Evolutionary conservation across 1,284 basidiomycete species (phyloP).

Genomic region (Cryptococcus deneoformans): DNA sequence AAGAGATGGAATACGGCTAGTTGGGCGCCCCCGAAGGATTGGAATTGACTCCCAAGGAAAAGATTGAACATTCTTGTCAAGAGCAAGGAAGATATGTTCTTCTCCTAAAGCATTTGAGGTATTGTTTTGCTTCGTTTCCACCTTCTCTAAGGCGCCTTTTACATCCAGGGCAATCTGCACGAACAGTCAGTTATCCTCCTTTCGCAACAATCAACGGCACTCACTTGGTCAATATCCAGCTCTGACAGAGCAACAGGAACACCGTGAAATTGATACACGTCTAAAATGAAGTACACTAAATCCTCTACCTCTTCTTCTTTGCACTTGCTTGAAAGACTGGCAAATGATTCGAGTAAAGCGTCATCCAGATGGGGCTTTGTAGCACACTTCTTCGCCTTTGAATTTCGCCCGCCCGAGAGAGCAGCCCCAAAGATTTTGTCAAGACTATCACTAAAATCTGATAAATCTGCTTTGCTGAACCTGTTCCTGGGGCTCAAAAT

Average conservation of each 20-base stretch:
- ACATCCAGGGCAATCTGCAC: conserved; percentile 45
- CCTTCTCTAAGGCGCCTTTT: conserved; percentile 62
- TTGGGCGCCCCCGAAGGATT: conserved; percentile 72
- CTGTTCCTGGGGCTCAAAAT: conserved; percentile 62
- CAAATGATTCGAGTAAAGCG: conserved; percentile 76
- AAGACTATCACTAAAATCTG: conserved; percentile 61
- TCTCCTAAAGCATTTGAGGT: conserved; percentile 16
- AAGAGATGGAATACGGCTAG: conserved; percentile 86
- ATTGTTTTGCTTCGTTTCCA: conserved; percentile 48
- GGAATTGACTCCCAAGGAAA: conserved; percentile 98
- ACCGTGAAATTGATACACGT: conserved; percentile 90
- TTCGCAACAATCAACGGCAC: conserved; percentile 9
- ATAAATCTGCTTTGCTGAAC: conserved; percentile 54
- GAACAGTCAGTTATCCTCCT: background rate
- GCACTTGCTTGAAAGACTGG: conserved; percentile 73
- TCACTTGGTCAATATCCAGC: conserved; percentile 82
- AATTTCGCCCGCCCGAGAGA: conserved; percentile 54
- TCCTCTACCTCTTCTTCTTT: conserved; percentile 95
- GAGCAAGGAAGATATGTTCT: conserved; percentile 77
- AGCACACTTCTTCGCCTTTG: conserved; percentile 50
- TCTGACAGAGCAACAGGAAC: conserved; percentile 86
- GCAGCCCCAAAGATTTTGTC: conserved; percentile 71
- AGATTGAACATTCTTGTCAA: conserved; percentile 86
- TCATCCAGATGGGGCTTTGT: conserved; percentile 61
- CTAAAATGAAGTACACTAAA: conserved; percentile 87